A percentile compares a stretch with the other conserved stretches of the same genome.
phyloP scores from a whole-genome alignment of 805 yeast species.

The Metschnikowia anglica region DNA sequence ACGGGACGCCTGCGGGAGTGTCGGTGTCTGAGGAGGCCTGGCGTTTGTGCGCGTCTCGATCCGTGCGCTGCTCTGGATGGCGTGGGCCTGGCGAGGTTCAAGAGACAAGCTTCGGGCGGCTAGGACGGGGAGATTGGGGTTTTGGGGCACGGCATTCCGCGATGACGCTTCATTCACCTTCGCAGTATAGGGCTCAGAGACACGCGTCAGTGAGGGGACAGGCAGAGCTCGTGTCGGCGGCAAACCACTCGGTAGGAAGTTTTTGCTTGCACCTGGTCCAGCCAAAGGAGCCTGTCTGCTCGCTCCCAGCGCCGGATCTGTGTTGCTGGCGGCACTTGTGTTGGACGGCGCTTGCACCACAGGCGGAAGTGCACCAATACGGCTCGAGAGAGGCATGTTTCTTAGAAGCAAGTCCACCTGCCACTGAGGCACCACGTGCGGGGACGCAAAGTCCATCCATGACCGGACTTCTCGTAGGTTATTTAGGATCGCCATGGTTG shows the following conservation, averaged over 20 bases:
- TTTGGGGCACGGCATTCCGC: no score
- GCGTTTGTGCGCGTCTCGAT: no score
- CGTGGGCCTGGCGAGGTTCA: no score
- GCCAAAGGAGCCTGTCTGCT: neutral
- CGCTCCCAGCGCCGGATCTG: neutral
- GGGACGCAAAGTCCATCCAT: conserved; percentile 18
- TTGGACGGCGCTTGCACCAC: conserved; percentile 4
- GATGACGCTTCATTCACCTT: neutral
- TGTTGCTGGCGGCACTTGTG: neutral
- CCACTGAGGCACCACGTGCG: conserved; percentile 16
- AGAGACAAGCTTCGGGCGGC: no score
- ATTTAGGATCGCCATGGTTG: conserved; percentile 21
- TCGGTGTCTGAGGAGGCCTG: neutral
- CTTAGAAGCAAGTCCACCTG: conserved; percentile 10
- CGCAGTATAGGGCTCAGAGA: neutral
- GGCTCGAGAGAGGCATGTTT: neutral
- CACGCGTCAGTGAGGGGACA: neutral
- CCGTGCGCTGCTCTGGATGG: no score
- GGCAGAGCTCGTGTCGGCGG: neutral
- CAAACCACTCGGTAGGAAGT: no score
- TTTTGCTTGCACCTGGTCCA: neutral
- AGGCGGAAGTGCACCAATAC: conserved; percentile 1
- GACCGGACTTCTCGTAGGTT: conserved; percentile 18
- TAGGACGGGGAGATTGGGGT: no score
- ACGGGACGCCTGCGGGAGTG: neutral